Conservation (phyloP, 169 alveolate species). For the Perkinsus chesapeaki region DNA sequence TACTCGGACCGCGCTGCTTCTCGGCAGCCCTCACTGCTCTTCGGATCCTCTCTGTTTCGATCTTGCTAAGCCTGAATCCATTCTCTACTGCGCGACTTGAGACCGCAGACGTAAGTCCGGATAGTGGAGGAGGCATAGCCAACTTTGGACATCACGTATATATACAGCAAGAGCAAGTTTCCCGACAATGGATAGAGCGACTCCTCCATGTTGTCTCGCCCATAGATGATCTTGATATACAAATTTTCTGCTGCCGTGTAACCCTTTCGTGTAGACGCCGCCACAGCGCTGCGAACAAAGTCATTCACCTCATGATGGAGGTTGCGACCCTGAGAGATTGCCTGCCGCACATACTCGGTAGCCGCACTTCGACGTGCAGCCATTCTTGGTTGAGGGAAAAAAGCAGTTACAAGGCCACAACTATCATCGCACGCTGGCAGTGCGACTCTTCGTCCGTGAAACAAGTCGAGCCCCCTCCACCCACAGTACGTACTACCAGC, state of each 20-base stretch:
- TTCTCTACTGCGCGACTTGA: neutral
- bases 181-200: neutral
- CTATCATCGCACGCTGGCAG: neutral
- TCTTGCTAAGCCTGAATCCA: neutral
- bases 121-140: neutral
- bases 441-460: too few relatives aligned
- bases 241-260: neutral
- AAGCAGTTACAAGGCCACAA: neutral
- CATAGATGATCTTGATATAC: neutral
- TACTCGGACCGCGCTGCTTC: neutral
- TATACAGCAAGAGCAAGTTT: neutral
- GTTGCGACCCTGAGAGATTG: neutral
- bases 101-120: neutral
- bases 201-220: neutral
- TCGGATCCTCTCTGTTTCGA: neutral
- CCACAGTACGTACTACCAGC: too few relatives aligned
- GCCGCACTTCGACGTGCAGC: neutral
- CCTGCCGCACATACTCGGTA: neutral
- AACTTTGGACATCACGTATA: neutral
- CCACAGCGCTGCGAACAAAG: neutral
- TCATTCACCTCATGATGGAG: neutral
- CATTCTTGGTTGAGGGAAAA: neutral
- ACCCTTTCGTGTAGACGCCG: neutral
- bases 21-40: neutral
- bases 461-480: too few relatives aligned